Conservation (phyloP, 371 early-diverging fungal species). For the Haplosporangium sp. region DNA sequence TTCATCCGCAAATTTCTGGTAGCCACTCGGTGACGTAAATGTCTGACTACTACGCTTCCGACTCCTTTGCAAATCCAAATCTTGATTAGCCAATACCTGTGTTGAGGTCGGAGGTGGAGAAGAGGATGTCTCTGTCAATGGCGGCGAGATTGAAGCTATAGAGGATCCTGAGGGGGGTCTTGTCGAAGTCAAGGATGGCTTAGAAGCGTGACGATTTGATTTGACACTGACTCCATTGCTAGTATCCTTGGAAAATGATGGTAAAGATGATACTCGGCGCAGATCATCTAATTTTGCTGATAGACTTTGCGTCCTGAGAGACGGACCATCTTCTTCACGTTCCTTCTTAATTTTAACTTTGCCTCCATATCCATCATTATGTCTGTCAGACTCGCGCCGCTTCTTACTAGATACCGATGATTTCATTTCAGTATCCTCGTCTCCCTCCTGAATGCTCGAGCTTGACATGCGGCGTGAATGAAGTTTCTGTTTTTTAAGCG, state of each 20-base stretch:
- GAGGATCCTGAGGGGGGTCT: conserved; percentile 30
- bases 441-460: conserved; percentile 9
- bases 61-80: conserved; percentile 17
- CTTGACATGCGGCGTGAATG: conserved; percentile 21
- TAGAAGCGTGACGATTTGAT: conserved; percentile 18
- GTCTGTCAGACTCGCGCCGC: conserved; percentile 35
- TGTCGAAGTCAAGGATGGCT: conserved; percentile 10
- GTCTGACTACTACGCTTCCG: conserved; percentile 45
- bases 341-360: conserved; percentile 52
- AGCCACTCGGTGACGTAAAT: conserved; percentile 42
- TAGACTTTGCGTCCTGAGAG: conserved; percentile 11
- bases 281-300: conserved; percentile 29
- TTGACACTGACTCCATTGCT: conserved; percentile 5
- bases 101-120: conserved; percentile 35
- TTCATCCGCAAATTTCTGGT: conserved; percentile 45
- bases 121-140: conserved; percentile 37
- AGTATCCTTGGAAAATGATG: conserved; percentile 30
- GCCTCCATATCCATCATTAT: conserved; percentile 28
- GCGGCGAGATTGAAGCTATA: conserved; percentile 41
- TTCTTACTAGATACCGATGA: conserved; percentile 34
- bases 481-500: conserved; percentile 31
- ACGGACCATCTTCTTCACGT: conserved; percentile 32
- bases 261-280: conserved; percentile 35
- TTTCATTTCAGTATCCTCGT: conserved; percentile 22
- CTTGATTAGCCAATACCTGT: conserved; percentile 9